These are phyloP conservation scores for Phascolomyces articulosus DNA, from an alignment of 371 early-diverging fungal species.

Conservation along the genomic window DNA sequence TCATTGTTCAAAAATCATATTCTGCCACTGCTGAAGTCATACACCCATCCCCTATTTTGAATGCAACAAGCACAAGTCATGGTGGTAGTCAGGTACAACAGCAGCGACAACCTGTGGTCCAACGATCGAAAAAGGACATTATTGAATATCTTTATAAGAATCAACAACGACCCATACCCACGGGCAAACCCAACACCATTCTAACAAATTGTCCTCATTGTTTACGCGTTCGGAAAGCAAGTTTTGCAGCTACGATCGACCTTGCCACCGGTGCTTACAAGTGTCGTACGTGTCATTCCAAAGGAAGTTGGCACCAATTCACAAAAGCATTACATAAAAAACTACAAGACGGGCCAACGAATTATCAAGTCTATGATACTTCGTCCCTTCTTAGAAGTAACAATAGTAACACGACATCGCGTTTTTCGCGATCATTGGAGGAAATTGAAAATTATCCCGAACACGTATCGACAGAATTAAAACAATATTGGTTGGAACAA, in stretches of 20 bases:
- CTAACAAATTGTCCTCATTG: conserved; percentile 53
- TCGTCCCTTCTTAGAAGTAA: conserved; percentile 3
- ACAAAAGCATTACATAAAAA: conserved; percentile 9
- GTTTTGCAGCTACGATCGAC: conserved; percentile 42
- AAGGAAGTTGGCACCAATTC: conserved; percentile 11
- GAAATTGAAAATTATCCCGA: conserved; percentile 30
- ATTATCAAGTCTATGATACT: neutral
- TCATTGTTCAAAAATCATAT: neutral
- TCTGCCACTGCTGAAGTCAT: neutral
- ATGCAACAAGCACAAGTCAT: neutral
- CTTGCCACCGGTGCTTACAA: conserved; percentile 37
- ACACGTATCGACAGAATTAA: conserved; percentile 18
- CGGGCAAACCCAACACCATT: conserved; percentile 24
- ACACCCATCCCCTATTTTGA: neutral
- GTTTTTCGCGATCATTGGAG: conserved; percentile 23
- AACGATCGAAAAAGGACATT: conserved; percentile 23
- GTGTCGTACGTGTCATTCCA: conserved; percentile 26
- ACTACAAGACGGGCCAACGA: neutral
- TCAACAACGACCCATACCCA: conserved; percentile 42
- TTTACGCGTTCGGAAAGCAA: conserved; percentile 32
- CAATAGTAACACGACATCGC: neutral
- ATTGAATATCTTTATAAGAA: conserved; percentile 38
- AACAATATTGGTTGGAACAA: conserved; percentile 19
- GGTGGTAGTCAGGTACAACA: neutral
- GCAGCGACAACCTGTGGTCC: neutral